Evolutionary conservation across 768 basidiomycete genomes (phyloP).

Genomic region (Boletus speciosus): DNA sequence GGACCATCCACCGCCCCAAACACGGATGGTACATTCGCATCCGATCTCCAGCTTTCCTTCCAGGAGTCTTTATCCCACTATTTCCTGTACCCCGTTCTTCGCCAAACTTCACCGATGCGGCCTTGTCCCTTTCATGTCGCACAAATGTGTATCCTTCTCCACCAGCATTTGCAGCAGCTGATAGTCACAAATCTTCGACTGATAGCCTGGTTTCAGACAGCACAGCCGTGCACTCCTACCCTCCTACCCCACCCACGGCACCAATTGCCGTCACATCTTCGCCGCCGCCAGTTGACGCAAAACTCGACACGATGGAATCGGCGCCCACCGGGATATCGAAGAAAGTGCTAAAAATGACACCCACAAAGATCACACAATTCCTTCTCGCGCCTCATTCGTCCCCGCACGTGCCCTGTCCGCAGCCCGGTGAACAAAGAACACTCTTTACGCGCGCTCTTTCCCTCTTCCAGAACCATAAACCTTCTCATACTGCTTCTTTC

Average conservation of each 20-base stretch:
- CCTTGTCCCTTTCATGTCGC: slow-evolving; percentile 50
- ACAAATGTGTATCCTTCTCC: slow-evolving; percentile 37
- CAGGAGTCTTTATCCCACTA: slow-evolving; percentile 53
- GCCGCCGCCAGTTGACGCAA: slow-evolving; percentile 31
- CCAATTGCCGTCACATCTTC: slow-evolving; percentile 32
- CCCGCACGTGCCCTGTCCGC: slow-evolving; percentile 31
- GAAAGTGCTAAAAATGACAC: slow-evolving; percentile 4
- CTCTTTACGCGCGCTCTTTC: slow-evolving; percentile 52
- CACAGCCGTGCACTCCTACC: slow-evolving; percentile 50
- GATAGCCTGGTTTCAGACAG: slow-evolving; percentile 31
- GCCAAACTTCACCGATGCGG: slow-evolving; percentile 47
- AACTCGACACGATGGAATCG: slow-evolving; percentile 21
- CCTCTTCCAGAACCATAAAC: slow-evolving; percentile 45
- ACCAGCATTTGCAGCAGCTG: slow-evolving; percentile 11
- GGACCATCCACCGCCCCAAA: slow-evolving; percentile 76
- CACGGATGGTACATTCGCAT: slow-evolving; percentile 85
- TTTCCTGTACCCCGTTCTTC: slow-evolving; percentile 47
- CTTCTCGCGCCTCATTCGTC: slow-evolving; percentile 47
- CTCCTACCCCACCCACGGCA: slow-evolving; percentile 48
- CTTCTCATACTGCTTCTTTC: slow-evolving; percentile 62
- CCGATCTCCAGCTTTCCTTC: slow-evolving; percentile 67
- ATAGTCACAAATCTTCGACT: slow-evolving; percentile 22
- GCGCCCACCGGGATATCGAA: background rate
- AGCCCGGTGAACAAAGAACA: slow-evolving; percentile 33
- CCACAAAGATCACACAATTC: slow-evolving; percentile 44